A percentile compares a stretch with the other conserved stretches of the same genome.
phyloP scores from a whole-genome alignment of 768 basidiomycete species.

The Leccinum longicurvipes region DNA sequence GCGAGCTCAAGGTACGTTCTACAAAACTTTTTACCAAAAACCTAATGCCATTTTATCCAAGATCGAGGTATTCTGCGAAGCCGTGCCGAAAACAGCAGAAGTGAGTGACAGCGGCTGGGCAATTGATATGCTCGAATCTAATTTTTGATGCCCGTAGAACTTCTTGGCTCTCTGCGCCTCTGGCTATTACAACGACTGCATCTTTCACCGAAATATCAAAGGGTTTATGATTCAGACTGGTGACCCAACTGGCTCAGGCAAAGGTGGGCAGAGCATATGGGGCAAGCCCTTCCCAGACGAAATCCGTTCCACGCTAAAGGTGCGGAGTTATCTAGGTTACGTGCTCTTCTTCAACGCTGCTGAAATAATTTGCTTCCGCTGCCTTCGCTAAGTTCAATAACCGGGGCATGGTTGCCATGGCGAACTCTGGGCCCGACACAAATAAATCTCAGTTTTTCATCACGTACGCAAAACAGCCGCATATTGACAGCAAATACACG shows the following conservation, averaged over 20 bases:
- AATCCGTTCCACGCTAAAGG: conserved; percentile 91
- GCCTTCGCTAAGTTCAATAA: conserved; percentile 73
- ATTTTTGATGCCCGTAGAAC: conserved; percentile 54
- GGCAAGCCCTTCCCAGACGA: conserved; percentile 90
- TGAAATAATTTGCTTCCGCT: not conserved
- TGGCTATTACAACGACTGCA: conserved; percentile 75
- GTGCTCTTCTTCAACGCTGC: not conserved
- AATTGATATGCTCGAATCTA: not conserved
- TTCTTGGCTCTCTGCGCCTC: conserved; percentile 94
- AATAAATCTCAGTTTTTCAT: conserved; percentile 93
- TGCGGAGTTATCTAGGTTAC: conserved; percentile 29
- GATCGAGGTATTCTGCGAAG: conserved; percentile 98
- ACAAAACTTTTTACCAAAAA: not conserved
- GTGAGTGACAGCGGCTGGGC: conserved; percentile 37
- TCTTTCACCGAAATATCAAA: conserved; percentile 94
- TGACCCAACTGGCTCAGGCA: conserved; percentile 86
- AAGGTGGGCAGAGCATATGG: conserved; percentile 97
- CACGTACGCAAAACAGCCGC: conserved; percentile 88
- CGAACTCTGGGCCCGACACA: conserved; percentile 90
- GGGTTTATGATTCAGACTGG: conserved; percentile 96
- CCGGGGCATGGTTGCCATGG: conserved; percentile 96
- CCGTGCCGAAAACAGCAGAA: conserved; percentile 93
- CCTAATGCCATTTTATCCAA: conserved; percentile 30
- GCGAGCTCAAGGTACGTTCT: conserved; percentile 81
- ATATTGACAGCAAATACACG: conserved; percentile 92